Conservation (phyloP, 2,329 filamentous ascomycete genomes). For the Colletotrichum lupini region DNA sequence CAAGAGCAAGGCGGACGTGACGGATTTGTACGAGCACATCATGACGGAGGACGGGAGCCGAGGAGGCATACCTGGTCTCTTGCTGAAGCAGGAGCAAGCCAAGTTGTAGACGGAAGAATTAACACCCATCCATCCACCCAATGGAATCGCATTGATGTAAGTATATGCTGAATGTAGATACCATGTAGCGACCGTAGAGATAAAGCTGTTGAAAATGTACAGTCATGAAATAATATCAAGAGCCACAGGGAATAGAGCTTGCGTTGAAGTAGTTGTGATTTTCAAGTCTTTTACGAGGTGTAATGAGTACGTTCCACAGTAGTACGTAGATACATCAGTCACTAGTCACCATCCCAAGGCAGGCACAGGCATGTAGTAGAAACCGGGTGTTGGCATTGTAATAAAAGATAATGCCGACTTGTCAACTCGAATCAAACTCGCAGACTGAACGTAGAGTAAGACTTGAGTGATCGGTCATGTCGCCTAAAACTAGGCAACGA, state of each 20-base stretch:
- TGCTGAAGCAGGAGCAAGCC: constrained; percentile 57
- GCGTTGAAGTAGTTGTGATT: neutral
- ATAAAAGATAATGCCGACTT: neutral
- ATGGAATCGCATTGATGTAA: neutral
- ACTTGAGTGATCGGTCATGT: constrained; percentile 17
- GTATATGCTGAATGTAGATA: neutral
- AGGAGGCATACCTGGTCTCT: constrained; percentile 58
- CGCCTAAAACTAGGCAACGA: neutral
- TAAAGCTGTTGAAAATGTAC: neutral
- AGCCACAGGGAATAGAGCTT: accelerated
- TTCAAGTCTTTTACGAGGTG: too few species aligned
- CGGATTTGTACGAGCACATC: constrained; percentile 50
- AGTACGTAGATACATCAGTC: too few species aligned
- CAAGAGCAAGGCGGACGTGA: constrained; percentile 48
- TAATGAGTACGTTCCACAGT: too few species aligned
- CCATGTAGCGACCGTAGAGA: neutral
- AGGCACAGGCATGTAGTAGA: neutral
- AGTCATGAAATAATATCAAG: neutral
- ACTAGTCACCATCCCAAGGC: neutral
- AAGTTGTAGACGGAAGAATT: constrained; percentile 9
- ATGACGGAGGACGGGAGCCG: constrained; percentile 65
- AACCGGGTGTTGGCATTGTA: constrained; percentile 21
- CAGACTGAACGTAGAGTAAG: constrained; percentile 5
- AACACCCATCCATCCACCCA: too few species aligned
- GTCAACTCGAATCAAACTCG: constrained; percentile 15